Evolutionary conservation across 805 yeast genomes (phyloP).

Genomic region (Ogataea degrootiae): DNA sequence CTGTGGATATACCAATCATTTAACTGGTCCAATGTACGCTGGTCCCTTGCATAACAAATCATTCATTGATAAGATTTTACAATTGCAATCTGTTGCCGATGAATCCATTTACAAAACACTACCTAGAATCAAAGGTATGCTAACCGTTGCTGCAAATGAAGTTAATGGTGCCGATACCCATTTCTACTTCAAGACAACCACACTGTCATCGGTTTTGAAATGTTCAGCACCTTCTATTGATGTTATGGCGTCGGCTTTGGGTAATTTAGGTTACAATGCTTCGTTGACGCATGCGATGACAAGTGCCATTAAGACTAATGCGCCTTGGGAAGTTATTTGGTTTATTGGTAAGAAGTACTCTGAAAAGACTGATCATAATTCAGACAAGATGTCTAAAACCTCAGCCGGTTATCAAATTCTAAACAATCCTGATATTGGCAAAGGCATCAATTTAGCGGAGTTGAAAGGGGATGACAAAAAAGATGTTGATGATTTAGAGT

Average conservation of each 20-base stretch:
- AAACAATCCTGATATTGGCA: slow-evolving; percentile 36
- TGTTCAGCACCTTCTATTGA: slow-evolving; percentile 80
- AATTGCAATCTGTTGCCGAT: slow-evolving; percentile 44
- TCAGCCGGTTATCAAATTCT: slow-evolving; percentile 58
- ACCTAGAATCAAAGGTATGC: slow-evolving; percentile 88
- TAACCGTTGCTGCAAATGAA: slow-evolving; percentile 76
- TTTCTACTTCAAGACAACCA: slow-evolving; percentile 81
- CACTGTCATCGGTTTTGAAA: slow-evolving; percentile 68
- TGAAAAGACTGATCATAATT: slow-evolving; percentile 35
- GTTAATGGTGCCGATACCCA: slow-evolving; percentile 66
- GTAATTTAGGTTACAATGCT: slow-evolving; percentile 76
- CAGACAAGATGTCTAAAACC: slow-evolving; percentile 40
- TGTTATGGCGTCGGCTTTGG: slow-evolving; percentile 69
- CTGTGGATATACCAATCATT: slow-evolving; percentile 66
- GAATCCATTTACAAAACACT: slow-evolving; percentile 67
- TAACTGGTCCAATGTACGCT: slow-evolving; percentile 98
- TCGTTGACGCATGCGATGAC: slow-evolving; percentile 88
- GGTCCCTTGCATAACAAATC: slow-evolving; percentile 67
- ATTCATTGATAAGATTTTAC: slow-evolving; percentile 61
- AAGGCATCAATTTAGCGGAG: slow-evolving; percentile 27
- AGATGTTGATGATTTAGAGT: slow-evolving; percentile 22
- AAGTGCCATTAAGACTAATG: slow-evolving; percentile 83
- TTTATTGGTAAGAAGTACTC: slow-evolving; percentile 65
- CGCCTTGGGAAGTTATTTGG: slow-evolving; percentile 80
- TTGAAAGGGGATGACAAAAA: slow-evolving; percentile 23